phyloP scores from a whole-genome alignment of 306 rosid species.

The Morella rubra region DNA sequence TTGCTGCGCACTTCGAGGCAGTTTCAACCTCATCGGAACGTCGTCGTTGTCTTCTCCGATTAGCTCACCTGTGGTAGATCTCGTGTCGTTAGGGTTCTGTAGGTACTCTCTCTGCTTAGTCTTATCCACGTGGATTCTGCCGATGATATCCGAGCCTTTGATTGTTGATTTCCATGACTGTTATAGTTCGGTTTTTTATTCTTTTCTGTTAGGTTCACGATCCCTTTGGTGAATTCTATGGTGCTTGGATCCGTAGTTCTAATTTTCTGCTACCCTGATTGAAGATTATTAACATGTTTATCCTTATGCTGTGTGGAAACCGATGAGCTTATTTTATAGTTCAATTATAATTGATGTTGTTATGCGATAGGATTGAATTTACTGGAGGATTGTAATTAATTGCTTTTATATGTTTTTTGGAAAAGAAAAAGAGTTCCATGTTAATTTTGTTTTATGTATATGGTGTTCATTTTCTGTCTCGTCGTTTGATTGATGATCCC shows the following conservation, averaged over 20 bases:
- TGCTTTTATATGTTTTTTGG: neutral
- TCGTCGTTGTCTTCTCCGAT: conserved; percentile 31
- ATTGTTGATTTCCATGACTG: neutral
- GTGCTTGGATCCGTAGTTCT: neutral
- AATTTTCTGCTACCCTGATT: neutral
- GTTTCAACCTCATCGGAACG: conserved; percentile 40
- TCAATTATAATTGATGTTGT: neutral
- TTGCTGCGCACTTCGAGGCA: neutral
- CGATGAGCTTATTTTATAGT: neutral
- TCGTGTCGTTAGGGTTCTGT: conserved; percentile 28
- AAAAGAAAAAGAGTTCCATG: neutral
- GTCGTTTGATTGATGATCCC: neutral
- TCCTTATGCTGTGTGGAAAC: neutral
- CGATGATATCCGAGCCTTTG: neutral
- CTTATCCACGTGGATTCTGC: neutral
- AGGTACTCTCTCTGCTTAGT: neutral
- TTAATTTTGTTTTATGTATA: too few relatives aligned
- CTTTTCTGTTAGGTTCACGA: neutral
- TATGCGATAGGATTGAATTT: neutral
- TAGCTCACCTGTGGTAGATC: conserved; percentile 27
- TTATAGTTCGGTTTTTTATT: conserved; percentile 2
- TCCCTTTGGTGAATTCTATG: neutral
- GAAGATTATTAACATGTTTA: neutral
- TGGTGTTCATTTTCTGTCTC: neutral
- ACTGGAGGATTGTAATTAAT: neutral